Conservation (phyloP, 192 early-diverging fungal species). For the Backusella liffmaniae region DNA sequence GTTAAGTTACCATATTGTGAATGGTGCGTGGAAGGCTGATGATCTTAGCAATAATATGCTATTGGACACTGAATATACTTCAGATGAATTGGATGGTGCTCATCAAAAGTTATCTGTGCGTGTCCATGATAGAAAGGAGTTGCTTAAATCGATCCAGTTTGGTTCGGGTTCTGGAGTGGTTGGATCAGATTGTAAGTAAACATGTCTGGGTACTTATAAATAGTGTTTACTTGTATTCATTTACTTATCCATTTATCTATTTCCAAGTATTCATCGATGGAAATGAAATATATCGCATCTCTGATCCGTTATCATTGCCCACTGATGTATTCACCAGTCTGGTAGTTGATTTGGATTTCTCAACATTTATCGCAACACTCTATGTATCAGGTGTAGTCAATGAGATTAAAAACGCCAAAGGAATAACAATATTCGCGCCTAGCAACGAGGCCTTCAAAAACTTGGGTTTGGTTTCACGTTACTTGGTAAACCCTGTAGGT, state of each 20-base stretch:
- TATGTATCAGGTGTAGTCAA: slow-evolving; percentile 19
- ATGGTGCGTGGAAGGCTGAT: slow-evolving; percentile 41
- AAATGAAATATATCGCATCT: slow-evolving; percentile 26
- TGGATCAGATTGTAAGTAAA: slow-evolving; percentile 18
- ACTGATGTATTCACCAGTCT: slow-evolving; percentile 16
- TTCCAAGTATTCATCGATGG: slow-evolving; percentile 13
- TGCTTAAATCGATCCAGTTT: slow-evolving; percentile 27
- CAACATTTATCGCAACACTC: slow-evolving; percentile 34
- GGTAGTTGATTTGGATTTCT: slow-evolving; percentile 32
- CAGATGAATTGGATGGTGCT: neutral
- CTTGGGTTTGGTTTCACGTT: slow-evolving; percentile 60
- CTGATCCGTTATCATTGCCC: slow-evolving; percentile 24
- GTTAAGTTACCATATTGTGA: slow-evolving; percentile 66
- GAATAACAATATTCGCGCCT: slow-evolving; percentile 63
- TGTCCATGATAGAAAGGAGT: neutral
- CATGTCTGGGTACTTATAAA: neutral
- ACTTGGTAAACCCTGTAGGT: slow-evolving; percentile 47
- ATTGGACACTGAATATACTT: slow-evolving; percentile 50
- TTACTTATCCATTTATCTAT: neutral
- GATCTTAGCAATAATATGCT: slow-evolving; percentile 49
- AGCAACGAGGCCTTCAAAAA: slow-evolving; percentile 52
- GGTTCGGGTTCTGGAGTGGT: slow-evolving; percentile 17
- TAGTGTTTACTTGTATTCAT: neutral
- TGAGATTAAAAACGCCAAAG: slow-evolving; percentile 11
- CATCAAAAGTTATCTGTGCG: slow-evolving; percentile 21